Evolutionary conservation across 2,329 filamentous ascomycete genomes (phyloP).

Genomic region (Zelopaecilomyces penicillatus): DNA sequence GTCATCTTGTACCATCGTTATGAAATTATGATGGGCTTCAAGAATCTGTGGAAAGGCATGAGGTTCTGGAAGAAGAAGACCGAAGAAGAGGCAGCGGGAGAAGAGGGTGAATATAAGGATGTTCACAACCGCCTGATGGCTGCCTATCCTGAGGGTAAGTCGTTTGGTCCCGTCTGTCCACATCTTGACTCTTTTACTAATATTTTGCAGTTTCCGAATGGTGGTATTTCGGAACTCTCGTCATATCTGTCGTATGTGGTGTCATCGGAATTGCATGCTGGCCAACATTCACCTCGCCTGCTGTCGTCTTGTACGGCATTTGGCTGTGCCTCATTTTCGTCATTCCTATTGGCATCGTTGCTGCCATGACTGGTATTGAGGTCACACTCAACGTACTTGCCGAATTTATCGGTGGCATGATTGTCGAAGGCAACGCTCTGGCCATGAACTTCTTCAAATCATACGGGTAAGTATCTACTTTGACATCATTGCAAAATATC

Average conservation of each 20-base stretch:
- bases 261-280: slow-evolving; percentile 22
- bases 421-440: slow-evolving; percentile 30
- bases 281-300: slow-evolving; percentile 19
- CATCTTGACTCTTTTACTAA: slow-evolving; percentile 17
- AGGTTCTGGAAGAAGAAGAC: slow-evolving; percentile 9
- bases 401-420: slow-evolving; percentile 22
- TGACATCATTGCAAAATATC: no score
- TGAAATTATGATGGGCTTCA: slow-evolving; percentile 10
- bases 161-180: slow-evolving; percentile 13
- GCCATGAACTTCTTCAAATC: slow-evolving; percentile 40
- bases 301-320: slow-evolving; percentile 23
- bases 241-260: slow-evolving; percentile 23
- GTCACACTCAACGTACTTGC: slow-evolving; percentile 41
- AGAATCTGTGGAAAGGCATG: slow-evolving; percentile 27
- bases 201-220: slow-evolving; percentile 41
- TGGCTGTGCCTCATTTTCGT: slow-evolving; percentile 30
- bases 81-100: not conserved
- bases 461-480: slow-evolving; percentile 26
- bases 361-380: slow-evolving; percentile 34
- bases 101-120: slow-evolving; percentile 31
- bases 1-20: slow-evolving; percentile 18
- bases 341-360: slow-evolving; percentile 32
- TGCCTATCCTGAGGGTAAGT: slow-evolving; percentile 35
- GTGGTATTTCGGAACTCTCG: slow-evolving; percentile 27
- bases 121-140: slow-evolving; percentile 25